Percentiles rank a stretch among this genome's conserved stretches.
These are phyloP conservation scores for Coemansia sp. DNA, from an alignment of 192 early-diverging fungal genomes.

Conservation along the genomic window DNA sequence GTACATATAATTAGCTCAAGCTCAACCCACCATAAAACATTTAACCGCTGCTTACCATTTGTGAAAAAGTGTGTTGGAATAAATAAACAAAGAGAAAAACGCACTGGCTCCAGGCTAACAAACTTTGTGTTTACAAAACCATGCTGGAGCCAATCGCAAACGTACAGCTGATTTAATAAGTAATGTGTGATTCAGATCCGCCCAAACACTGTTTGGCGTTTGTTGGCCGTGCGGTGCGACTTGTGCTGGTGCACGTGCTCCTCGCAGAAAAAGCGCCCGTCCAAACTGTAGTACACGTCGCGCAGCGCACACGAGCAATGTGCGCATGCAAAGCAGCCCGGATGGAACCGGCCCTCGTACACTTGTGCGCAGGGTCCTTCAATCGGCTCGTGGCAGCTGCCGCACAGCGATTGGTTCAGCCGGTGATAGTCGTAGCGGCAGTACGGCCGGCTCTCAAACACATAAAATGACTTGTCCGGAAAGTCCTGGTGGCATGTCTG, in stretches of 20 bases:
- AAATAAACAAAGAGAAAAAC: conserved; percentile 4
- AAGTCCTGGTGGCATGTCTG: conserved; percentile 67
- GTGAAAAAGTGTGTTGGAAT: background rate
- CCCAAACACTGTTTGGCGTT: conserved; percentile 45
- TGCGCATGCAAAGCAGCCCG: conserved; percentile 76
- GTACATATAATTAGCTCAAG: background rate
- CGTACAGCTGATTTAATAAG: background rate
- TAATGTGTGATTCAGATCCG: conserved; percentile 14
- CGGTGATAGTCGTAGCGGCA: conserved; percentile 85
- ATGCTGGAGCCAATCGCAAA: background rate
- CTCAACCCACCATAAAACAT: background rate
- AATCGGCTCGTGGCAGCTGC: conserved; percentile 73
- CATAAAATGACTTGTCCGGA: conserved; percentile 73
- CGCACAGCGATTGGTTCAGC: conserved; percentile 81
- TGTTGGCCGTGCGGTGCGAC: conserved; percentile 24
- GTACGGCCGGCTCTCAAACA: conserved; percentile 80
- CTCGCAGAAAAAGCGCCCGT: conserved; percentile 48
- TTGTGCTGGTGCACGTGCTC: conserved; percentile 41
- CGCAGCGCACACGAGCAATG: conserved; percentile 43
- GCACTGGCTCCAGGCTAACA: background rate
- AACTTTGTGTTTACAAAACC: background rate
- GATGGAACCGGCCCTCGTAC: conserved; percentile 82
- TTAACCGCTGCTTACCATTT: background rate
- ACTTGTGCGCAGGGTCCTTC: conserved; percentile 90
- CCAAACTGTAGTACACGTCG: conserved; percentile 52